Conservation (phyloP, 2,329 filamentous ascomycete species). For the Amylocarpus encephaloides region DNA sequence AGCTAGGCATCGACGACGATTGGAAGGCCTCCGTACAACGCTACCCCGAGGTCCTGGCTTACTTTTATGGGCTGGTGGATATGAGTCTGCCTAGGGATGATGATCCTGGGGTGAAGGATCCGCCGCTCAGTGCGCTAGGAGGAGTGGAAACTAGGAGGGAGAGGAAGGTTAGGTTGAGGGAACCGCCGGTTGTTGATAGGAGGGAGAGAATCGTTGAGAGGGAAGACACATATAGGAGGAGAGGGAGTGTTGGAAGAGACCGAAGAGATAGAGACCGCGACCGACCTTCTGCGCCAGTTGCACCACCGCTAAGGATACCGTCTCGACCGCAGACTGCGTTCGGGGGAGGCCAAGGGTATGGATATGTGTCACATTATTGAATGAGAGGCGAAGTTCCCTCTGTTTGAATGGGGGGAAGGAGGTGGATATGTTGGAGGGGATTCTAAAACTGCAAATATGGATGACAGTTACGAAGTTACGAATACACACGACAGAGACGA, state of each 20-base stretch:
- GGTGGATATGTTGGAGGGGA: conserved; percentile 34
- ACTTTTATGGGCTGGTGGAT: conserved; percentile 68
- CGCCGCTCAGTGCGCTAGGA: conserved; percentile 43
- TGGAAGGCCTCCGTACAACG: conserved; percentile 69
- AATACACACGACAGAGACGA: not conserved
- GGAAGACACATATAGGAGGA: conserved; percentile 13
- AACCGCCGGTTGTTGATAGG: conserved; percentile 16
- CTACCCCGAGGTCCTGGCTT: conserved; percentile 76
- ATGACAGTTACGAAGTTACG: not conserved
- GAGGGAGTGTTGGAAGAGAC: conserved; percentile 11
- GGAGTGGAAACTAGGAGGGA: conserved; percentile 18
- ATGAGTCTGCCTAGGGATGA: conserved; percentile 58
- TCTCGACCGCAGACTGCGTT: conserved; percentile 2
- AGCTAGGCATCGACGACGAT: conserved; percentile 71
- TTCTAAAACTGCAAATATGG: not conserved
- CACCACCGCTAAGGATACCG: conserved; percentile 8
- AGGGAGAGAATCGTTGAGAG: conserved; percentile 11
- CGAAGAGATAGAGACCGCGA: conserved; percentile 12
- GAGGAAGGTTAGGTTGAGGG: conserved; percentile 25
- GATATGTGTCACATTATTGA: conserved; percentile 11
- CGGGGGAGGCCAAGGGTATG: conserved; percentile 1
- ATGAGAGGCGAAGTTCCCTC: not conserved
- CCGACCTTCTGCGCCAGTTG: conserved; percentile 11
- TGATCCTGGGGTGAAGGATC: conserved; percentile 52
- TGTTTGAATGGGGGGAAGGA: not conserved